Evolutionary conservation across 805 yeast species (phyloP), one percentile per base, ranked within the genome.

Genomic region (Wickerhamiella parazyma): DNA sequence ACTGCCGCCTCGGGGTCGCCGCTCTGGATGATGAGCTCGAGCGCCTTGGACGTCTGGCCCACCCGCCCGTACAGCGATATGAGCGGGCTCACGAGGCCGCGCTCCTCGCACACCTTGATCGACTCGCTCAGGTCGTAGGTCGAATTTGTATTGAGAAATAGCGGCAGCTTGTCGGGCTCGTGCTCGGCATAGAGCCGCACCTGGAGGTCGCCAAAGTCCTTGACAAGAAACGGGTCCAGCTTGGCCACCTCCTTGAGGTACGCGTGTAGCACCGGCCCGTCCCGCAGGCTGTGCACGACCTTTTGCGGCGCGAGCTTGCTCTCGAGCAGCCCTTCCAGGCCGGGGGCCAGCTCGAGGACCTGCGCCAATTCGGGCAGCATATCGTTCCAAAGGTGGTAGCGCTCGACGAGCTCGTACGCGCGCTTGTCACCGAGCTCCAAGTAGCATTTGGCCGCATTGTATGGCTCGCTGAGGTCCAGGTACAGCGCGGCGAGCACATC

Each of bases 1-100:
- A 91, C 80, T 0, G 97, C 97, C 49, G 73, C 68, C 33, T 72
- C 71, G 0, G 95, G 89, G 56, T 89, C 91, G 44, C 78, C 70
- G 51, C 82, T 72, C 49, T 82, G 80, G 33, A 86, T 76, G 12
- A 91, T 85, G 35, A 91, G 65, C 45, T 68, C 71, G 52, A 89
- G 62, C 0, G 97, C 97, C 48, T 75, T 72, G 48, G 70, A 71
- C 45, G 78, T 75, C 51, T 82, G 81, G 1, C 98, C 97, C 20
- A 82, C 77, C 52, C 76, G 75, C 4, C 94, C 93, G 48, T 84
- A 69, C 24, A 91, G 61, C 54, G 75, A 86, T 0, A 91, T 94
- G 33, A 86, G 66, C 54, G 89, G 97, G 33, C 78, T 75, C 33
- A 68, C 69, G 33, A 71, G 68, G 1, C 68, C 68, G 18, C 68